Percentiles rank a stretch among this genome's conserved stretches.
These are phyloP conservation scores for Crithidia fasciculata DNA, from an alignment of 208 protist species.

Conservation along the genomic window DNA sequence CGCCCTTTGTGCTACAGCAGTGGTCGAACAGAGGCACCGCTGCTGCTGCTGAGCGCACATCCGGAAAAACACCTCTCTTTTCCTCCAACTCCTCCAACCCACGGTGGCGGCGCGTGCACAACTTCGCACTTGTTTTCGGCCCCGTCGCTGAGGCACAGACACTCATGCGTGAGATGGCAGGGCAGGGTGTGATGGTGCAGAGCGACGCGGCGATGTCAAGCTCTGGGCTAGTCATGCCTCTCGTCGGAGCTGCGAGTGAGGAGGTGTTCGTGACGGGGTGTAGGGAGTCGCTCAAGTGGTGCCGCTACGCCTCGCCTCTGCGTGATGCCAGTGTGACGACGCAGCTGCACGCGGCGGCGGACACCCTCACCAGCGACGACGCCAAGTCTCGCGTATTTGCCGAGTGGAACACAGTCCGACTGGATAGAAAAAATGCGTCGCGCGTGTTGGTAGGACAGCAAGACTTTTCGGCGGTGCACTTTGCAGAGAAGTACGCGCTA, in stretches of 20 bases:
- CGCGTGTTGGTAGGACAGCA: slow-evolving; percentile 3
- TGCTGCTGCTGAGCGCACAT: background rate
- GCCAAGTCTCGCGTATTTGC: slow-evolving; percentile 9
- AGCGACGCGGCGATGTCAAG: background rate
- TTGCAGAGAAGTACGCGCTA: slow-evolving; percentile 10
- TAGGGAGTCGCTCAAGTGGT: background rate
- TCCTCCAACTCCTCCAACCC: background rate
- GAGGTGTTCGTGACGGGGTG: slow-evolving; percentile 1
- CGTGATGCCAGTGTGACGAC: background rate
- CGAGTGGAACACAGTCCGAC: background rate
- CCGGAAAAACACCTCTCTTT: background rate
- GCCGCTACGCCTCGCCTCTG: slow-evolving; percentile 2
- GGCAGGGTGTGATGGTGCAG: slow-evolving; percentile 11
- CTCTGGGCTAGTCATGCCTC: slow-evolving; percentile 1
- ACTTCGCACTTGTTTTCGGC: slow-evolving; percentile 26
- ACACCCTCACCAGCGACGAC: background rate
- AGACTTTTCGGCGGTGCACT: background rate
- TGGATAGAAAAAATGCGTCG: background rate
- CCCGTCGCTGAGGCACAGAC: background rate
- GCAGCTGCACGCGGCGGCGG: background rate
- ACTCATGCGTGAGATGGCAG: slow-evolving; percentile 17
- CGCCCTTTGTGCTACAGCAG: slow-evolving; percentile 27
- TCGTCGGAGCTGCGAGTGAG: background rate
- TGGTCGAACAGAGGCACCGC: slow-evolving; percentile 24
- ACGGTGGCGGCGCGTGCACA: background rate